Conservation (phyloP, 1,284 basidiomycete species). For the Termitomyces sp. region DNA sequence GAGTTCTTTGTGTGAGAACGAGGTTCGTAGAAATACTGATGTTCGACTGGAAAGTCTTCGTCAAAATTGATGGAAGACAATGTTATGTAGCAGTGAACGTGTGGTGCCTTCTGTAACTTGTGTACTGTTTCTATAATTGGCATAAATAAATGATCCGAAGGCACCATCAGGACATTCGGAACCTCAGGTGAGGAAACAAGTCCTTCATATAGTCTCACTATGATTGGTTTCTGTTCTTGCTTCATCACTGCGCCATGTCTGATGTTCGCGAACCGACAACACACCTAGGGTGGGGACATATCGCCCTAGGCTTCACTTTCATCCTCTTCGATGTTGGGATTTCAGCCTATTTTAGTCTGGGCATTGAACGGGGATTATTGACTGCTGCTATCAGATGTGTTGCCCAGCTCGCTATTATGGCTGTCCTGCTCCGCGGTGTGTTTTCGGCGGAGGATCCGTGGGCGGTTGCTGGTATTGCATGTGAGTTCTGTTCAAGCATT, state of each 20-base stretch:
- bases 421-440: conserved; percentile 63
- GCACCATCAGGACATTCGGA: not conserved
- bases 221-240: not conserved
- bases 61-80: too few relatives aligned
- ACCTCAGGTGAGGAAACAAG: not conserved
- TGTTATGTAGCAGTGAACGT: too few relatives aligned
- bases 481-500: conserved; percentile 36
- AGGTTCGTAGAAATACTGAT: not conserved
- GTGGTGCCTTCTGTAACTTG: too few relatives aligned
- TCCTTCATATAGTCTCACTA: not conserved
- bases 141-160: not conserved
- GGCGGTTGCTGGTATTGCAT: conserved; percentile 68
- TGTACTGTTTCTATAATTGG: not conserved
- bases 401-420: conserved; percentile 71
- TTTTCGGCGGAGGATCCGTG: conserved; percentile 72
- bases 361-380: conserved; percentile 63
- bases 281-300: conserved; percentile 52
- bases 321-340: conserved; percentile 61
- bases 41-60: not conserved
- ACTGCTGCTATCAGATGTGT: conserved; percentile 71
- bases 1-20: not conserved
- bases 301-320: conserved; percentile 70
- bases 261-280: conserved; percentile 1
- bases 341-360: conserved; percentile 61
- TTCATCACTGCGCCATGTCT: not conserved